Base-by-base conservation (phyloP, 148 eudicot species). In the Spergularia bocconei region DNA sequence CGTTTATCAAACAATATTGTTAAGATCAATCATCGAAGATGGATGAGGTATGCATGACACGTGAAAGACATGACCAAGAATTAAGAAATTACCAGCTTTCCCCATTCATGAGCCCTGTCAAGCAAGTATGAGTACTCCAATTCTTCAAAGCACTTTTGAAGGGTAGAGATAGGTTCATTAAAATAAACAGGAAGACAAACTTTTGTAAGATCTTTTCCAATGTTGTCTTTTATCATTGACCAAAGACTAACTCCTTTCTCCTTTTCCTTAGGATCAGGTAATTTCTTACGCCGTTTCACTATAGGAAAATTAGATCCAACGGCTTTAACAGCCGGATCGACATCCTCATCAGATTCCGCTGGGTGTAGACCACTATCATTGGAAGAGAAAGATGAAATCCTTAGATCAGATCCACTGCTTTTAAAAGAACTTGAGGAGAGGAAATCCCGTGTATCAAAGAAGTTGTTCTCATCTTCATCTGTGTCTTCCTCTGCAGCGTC, bases 141-240 rank as follows among this genome's bases (percentile, higher is more conserved):
- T 78, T 91, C 97, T 85, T 91, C 97, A 63, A 78, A 91, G 77
- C 93, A 89, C 75, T 89, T 91, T 62, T 91, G 93, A 67, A 91
- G 88, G 70, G 97, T 86, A 36, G 97, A 91, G 51, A 91, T 82
- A 71, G 97, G 97, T 78, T 91, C 97, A 72, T 91, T 91, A 77
- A 91, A 91, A 75, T 91, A 91, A 36, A 91, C 93, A 39, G 97
- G 97, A 54, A 91, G 93, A 77, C 97, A 91, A 47, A 91, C 97
- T 91, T 87, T 91, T 48, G 93, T 87, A 48, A 91, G 91, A 73
- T 91, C 97, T 83, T 91, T 91, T 67, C 97, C 97, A 23, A 91
- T 89, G 72, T 91, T 91, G 56, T 91, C 97, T 82, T 91, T 91
- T 56, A 91, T 91, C 97, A 91, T 91, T 1, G 97, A 87, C 97